Evolutionary conservation across 176 grass and related monocot genomes (phyloP).

Genomic region (Avena sativa): DNA sequence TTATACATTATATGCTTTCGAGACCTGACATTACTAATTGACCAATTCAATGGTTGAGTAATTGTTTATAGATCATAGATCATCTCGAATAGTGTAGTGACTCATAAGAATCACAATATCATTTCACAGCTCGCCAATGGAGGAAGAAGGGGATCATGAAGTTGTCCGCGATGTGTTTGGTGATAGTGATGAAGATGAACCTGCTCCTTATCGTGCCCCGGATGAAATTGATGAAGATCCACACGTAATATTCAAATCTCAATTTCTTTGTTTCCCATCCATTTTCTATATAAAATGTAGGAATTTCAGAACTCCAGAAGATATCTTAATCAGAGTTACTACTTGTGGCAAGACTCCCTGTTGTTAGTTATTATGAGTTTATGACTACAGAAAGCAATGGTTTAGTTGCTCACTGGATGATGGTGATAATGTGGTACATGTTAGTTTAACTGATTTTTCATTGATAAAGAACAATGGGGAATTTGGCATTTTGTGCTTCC

Average conservation of each 20-base stretch:
- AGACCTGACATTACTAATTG: background rate
- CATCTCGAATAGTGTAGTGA: slow-evolving; percentile 26
- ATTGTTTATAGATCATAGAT: slow-evolving; percentile 22
- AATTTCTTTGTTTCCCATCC: background rate
- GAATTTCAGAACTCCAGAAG: background rate
- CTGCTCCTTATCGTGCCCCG: slow-evolving; percentile 58
- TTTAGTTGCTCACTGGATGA: slow-evolving; percentile 9
- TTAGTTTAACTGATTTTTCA: slow-evolving; percentile 1
- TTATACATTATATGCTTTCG: slow-evolving; percentile 32
- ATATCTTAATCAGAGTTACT: slow-evolving; percentile 19
- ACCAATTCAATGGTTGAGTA: background rate
- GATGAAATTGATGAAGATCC: slow-evolving; percentile 79
- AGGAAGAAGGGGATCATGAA: slow-evolving; percentile 73
- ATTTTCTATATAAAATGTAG: slow-evolving; percentile 22
- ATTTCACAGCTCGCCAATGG: slow-evolving; percentile 50
- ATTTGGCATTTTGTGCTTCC: background rate
- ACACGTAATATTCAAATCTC: slow-evolving; percentile 61
- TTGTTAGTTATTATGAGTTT: background rate
- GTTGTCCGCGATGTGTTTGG: slow-evolving; percentile 94
- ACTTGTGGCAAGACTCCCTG: slow-evolving; percentile 19
- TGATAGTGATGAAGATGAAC: slow-evolving; percentile 95
- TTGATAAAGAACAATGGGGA: background rate
- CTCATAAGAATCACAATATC: slow-evolving; percentile 33
- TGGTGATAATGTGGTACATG: slow-evolving; percentile 12
- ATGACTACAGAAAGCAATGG: background rate